Percentiles rank a stretch among this genome's conserved stretches.
Conservation (phyloP, 495 filamentous ascomycete species). For the Penicillium chermesinum region DNA sequence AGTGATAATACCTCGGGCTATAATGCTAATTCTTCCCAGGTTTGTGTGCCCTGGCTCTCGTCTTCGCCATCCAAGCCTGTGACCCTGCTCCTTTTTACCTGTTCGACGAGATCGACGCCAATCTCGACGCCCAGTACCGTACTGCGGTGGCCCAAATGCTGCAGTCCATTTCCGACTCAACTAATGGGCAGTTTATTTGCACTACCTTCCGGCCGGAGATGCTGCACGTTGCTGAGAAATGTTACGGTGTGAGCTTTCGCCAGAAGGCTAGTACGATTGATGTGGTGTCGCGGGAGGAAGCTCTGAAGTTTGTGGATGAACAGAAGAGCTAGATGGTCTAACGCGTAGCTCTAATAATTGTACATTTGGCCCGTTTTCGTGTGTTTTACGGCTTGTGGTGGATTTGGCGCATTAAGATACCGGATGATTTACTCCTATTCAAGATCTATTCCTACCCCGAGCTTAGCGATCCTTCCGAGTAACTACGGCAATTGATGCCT, state of each 20-base stretch:
- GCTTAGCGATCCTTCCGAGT: no score
- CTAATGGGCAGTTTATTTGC: constrained; percentile 68
- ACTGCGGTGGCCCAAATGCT: constrained; percentile 90
- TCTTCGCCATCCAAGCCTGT: constrained; percentile 98
- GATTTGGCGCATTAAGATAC: constrained; percentile 21
- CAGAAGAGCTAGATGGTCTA: constrained; percentile 47
- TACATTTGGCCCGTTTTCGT: constrained; percentile 7
- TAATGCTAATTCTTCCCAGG: constrained; percentile 46
- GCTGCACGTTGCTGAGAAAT: constrained; percentile 90
- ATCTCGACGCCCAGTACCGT: constrained; percentile 94
- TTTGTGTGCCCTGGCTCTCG: constrained; percentile 89
- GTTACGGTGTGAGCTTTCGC: constrained; percentile 91
- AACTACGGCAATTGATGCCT: no score
- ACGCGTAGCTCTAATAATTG: no score
- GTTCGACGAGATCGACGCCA: constrained; percentile 98
- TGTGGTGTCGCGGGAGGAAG: constrained; percentile 80
- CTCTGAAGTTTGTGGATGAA: constrained; percentile 89
- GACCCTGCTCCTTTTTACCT: constrained; percentile 98
- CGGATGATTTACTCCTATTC: constrained; percentile 3
- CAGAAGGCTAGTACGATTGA: constrained; percentile 92
- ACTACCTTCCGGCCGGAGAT: constrained; percentile 99
- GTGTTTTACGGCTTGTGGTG: constrained; percentile 9
- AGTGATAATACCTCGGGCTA: background rate
- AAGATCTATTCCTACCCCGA: background rate
- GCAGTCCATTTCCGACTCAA: constrained; percentile 61